Evolutionary conservation across 2,329 filamentous ascomycete species (phyloP).

Genomic region (Fusarium mexicanum): DNA sequence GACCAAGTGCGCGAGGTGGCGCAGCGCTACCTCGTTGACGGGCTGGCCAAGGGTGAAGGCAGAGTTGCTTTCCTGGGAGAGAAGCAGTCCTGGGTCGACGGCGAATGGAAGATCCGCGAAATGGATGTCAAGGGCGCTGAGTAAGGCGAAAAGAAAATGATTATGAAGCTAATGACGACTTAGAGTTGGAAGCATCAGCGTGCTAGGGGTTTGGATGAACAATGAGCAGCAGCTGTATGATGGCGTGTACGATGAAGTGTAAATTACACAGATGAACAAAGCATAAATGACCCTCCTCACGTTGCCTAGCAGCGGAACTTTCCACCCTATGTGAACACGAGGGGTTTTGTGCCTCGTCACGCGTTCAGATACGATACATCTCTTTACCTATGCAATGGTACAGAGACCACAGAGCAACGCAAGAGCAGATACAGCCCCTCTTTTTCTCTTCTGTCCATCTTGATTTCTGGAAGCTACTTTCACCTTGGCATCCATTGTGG

Average conservation of each 20-base stretch:
- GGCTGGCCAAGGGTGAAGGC: constrained; percentile 66
- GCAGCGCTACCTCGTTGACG: constrained; percentile 81
- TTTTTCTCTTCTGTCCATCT: not conserved
- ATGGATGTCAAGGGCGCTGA: constrained; percentile 69
- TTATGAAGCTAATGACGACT: constrained; percentile 12
- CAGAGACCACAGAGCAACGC: constrained; percentile 69
- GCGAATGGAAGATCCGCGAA: constrained; percentile 78
- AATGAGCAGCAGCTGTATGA: constrained; percentile 26
- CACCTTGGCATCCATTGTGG: not conserved
- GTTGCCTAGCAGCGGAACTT: constrained; percentile 22
- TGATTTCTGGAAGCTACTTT: not conserved
- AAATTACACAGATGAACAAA: constrained; percentile 39
- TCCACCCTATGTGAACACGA: not conserved
- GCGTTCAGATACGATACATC: constrained; percentile 75
- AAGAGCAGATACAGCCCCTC: constrained; percentile 56
- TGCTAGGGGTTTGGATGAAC: constrained; percentile 13
- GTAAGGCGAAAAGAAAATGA: constrained; percentile 27
- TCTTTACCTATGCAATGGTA: constrained; percentile 63
- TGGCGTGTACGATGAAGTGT: constrained; percentile 40
- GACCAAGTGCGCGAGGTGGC: constrained; percentile 84
- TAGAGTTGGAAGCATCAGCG: constrained; percentile 18
- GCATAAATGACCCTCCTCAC: constrained; percentile 44
- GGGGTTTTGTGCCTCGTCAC: constrained; percentile 27
- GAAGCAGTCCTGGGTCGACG: constrained; percentile 81
- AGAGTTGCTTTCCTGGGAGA: constrained; percentile 82